These are phyloP conservation scores for Colletotrichum euphorbiae DNA, from an alignment of 2,329 filamentous ascomycete genomes.

Conservation along the genomic window DNA sequence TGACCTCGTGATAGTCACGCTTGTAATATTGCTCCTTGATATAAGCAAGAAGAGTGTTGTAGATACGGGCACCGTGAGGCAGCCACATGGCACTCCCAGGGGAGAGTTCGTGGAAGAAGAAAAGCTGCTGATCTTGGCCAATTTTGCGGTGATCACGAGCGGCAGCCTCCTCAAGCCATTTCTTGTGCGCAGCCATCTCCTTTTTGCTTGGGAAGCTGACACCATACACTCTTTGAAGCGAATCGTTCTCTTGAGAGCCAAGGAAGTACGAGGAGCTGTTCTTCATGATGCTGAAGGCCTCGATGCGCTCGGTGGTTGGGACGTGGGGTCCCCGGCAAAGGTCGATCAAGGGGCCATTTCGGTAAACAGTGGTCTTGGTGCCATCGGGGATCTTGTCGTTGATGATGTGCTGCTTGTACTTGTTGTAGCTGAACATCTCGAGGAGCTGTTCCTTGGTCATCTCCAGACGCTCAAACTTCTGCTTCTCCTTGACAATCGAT, in stretches of 20 bases:
- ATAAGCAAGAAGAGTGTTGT: conserved; percentile 87
- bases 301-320: conserved; percentile 84
- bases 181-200: conserved; percentile 90
- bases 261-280: conserved; percentile 85
- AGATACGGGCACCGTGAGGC: conserved; percentile 92
- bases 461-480: conserved; percentile 89
- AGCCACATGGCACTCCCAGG: conserved; percentile 94
- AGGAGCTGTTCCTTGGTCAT: conserved; percentile 91
- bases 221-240: conserved; percentile 95
- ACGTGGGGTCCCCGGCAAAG: conserved; percentile 96
- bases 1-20: conserved; percentile 94
- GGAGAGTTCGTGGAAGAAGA: conserved; percentile 96
- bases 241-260: conserved; percentile 92
- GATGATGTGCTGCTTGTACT: conserved; percentile 99
- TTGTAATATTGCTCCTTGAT: conserved; percentile 91
- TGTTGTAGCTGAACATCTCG: conserved; percentile 92
- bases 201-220: conserved; percentile 98
- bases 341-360: conserved; percentile 94
- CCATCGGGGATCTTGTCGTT: conserved; percentile 90
- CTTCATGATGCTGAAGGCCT: conserved; percentile 85
- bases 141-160: conserved; percentile 96
- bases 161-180: conserved; percentile 96
- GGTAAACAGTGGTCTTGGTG: conserved; percentile 92
- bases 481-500: conserved; percentile 95
- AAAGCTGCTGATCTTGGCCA: conserved; percentile 94